Evolutionary conservation across 345 rosid species (phyloP).

Genomic region (Rhodamnia rubescens): DNA sequence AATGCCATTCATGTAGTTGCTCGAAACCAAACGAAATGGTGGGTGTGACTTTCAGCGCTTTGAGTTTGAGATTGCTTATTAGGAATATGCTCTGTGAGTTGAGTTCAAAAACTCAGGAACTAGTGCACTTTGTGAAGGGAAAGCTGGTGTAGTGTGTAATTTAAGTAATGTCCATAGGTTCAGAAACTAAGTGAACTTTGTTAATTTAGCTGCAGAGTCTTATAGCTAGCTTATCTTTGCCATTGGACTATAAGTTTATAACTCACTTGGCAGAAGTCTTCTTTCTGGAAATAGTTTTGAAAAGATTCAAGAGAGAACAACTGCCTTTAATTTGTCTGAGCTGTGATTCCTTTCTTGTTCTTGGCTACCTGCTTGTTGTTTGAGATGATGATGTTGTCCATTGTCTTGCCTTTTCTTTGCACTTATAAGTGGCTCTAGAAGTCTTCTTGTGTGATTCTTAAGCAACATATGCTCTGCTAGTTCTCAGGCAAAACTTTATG

Average conservation of each 20-base stretch:
- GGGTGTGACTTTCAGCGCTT: neutral
- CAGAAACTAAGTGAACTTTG: neutral
- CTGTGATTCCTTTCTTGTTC: neutral
- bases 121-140: neutral
- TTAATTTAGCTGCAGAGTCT: neutral
- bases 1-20: constrained; percentile 82
- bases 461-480: neutral
- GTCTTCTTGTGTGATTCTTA: neutral
- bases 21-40: constrained; percentile 96
- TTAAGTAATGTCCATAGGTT: neutral
- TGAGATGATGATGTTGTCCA: neutral
- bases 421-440: neutral
- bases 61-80: neutral
- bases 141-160: neutral
- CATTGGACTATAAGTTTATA: neutral
- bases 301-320: neutral
- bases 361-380: neutral
- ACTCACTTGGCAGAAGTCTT: neutral
- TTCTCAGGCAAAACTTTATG: neutral
- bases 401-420: neutral
- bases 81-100: neutral
- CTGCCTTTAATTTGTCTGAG: neutral
- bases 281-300: neutral
- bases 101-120: neutral
- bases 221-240: neutral